Evolutionary conservation across 2,329 filamentous ascomycete species (phyloP).

Genomic region (Colletotrichum aenigma): DNA sequence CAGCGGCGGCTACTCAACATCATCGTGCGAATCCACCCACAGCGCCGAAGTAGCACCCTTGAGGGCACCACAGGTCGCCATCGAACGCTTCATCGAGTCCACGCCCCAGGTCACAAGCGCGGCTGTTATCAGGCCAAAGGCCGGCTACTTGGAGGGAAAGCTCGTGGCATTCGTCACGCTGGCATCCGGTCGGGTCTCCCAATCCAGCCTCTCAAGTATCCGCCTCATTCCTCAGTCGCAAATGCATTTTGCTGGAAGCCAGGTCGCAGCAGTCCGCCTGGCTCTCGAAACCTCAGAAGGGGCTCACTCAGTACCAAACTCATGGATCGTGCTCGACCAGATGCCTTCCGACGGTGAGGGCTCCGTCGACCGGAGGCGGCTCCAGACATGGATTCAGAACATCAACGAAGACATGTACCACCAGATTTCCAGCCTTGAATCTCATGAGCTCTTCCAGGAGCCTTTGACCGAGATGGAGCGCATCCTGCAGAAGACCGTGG

Average conservation of each 20-base stretch:
- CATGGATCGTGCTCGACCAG: conserved; percentile 52
- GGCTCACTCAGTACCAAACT: conserved; percentile 40
- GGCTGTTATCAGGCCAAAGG: conserved; percentile 49
- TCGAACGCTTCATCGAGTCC: conserved; percentile 35
- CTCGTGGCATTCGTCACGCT: conserved; percentile 52
- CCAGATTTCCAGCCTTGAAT: conserved; percentile 48
- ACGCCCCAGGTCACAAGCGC: conserved; percentile 44
- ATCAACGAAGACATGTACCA: conserved; percentile 50
- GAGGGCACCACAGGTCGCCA: background rate
- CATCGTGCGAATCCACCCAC: conserved; percentile 10
- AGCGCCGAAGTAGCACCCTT: conserved; percentile 1
- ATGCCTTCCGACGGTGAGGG: conserved; percentile 48
- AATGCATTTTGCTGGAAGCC: conserved; percentile 42
- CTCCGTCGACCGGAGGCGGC: conserved; percentile 43
- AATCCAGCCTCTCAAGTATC: conserved; percentile 30
- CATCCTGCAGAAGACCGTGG: conserved; percentile 40
- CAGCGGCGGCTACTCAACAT: conserved; percentile 11
- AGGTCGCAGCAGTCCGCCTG: conserved; percentile 42
- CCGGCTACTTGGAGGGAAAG: conserved; percentile 55
- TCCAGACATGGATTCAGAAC: conserved; percentile 61
- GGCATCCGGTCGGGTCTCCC: conserved; percentile 27
- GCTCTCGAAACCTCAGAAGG: conserved; percentile 31
- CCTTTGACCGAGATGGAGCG: conserved; percentile 42
- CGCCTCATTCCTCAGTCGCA: conserved; percentile 39
- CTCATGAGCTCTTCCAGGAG: conserved; percentile 35